Base-by-base conservation (phyloP, 1,284 basidiomycete genomes). In the Trametes pubescens region DNA sequence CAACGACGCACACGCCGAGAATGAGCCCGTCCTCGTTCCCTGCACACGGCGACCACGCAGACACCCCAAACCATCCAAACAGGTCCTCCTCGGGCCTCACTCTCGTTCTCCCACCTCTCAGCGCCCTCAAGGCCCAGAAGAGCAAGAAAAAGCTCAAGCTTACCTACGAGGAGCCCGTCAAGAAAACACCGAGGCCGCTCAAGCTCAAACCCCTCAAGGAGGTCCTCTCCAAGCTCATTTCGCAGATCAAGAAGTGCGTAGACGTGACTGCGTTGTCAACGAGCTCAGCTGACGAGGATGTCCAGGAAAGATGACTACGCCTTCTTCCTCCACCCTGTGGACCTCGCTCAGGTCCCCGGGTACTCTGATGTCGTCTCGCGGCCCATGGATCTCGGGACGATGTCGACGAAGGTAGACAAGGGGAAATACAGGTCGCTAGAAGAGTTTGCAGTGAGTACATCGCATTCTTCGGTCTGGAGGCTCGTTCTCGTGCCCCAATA, bases 321-420 rank as follows among this genome's bases (percentile, higher is more conserved):
- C 6, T 94, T 95, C 77, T 95, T 95, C 73, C 78, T 93, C 58
- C 75, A 79, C 48, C 92, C 93, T 0, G 93, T 95, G 13, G 83
- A 93, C 74, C 74, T 77, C 0, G 76, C 79, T 0, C 82, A 86
- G 68, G 88, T 94, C 0, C 85, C 88, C 1, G 89, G 89, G 3
- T 95, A 94, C 71, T 67, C 79, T 2, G 89, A 92, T 71, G 74
- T 86, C 35, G 83, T 95, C 55, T 86, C 87, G 71, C 79, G 80
- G 35, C 93, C 93, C 7, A 95, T 95, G 92, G 93, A 94, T 70
- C 81, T 95, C 64, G 91, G 91, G 0, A 94, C 92, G 0, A 93
- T 95, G 85, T 77, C 85, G 7, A 77, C 75, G 49, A 92, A 91
- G 73, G 88, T 91, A 5, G 77, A 78, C 47, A 83, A 77, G 68